Percentiles rank a stretch among this genome's conserved stretches.
Conservation (phyloP, 768 basidiomycete genomes). For the Suillus luteus region DNA sequence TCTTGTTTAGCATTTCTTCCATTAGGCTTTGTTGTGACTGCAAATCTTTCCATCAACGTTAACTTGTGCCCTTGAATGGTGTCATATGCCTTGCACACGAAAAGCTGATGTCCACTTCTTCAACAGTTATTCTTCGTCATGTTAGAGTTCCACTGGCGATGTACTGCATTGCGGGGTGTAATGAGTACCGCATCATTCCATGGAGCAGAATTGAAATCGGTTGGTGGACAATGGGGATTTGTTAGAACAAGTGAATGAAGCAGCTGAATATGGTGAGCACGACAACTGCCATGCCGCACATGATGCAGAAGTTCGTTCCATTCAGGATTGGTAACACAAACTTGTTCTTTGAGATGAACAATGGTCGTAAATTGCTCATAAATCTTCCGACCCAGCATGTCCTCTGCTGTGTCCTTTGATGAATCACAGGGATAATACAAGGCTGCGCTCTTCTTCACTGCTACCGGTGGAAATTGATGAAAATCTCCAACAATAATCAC, state of each 20-base stretch:
- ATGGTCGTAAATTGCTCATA: no score
- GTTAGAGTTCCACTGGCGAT: conserved; percentile 37
- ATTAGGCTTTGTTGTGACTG: background rate
- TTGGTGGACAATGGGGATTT: background rate
- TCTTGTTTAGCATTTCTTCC: background rate
- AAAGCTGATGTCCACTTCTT: conserved; percentile 24
- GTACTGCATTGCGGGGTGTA: background rate
- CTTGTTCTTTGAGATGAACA: no score
- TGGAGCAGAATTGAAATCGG: background rate
- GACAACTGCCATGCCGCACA: no score
- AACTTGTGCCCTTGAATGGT: conserved; percentile 10
- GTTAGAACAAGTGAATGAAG: background rate
- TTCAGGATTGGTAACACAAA: no score
- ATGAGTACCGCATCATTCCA: background rate
- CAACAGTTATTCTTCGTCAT: conserved; percentile 28
- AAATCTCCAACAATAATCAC: conserved; percentile 44
- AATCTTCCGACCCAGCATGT: no score
- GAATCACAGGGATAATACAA: conserved; percentile 19
- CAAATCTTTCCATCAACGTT: conserved; percentile 17
- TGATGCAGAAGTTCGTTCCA: no score
- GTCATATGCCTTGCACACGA: conserved; percentile 35
- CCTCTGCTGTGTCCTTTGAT: conserved; percentile 1
- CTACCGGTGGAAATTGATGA: conserved; percentile 31
- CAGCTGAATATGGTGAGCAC: background rate
- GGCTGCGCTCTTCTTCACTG: conserved; percentile 6